Evolutionary conservation across 345 rosid genomes (phyloP).

Genomic region (rapeseed (Brassica napus)): Da-Ae NC_063448.1:5185501-5186000

Average conservation of each 20-base stretch:
- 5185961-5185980: constrained; percentile 17
- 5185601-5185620: not conserved
- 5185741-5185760: not conserved
- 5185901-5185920: not conserved
- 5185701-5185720: not conserved
- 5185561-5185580: not conserved
- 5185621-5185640: too few relatives aligned
- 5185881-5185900: not conserved
- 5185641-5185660: not conserved
- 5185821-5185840: constrained; percentile 16
- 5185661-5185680: constrained; percentile 12
- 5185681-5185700: not conserved
- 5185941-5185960: constrained; percentile 27
- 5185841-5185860: not conserved
- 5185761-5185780: not conserved
- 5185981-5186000: constrained; percentile 32
- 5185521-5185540: not conserved
- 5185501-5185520: not conserved
- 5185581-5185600: constrained; percentile 9
- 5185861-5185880: not conserved
- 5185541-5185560: not conserved
- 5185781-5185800: not conserved
- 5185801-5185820: not conserved
- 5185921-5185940: not conserved
- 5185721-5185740: not conserved